Evolutionary conservation across 2,329 filamentous ascomycete species (phyloP).

Genomic region (Talaromyces albobiverticillius): DNA sequence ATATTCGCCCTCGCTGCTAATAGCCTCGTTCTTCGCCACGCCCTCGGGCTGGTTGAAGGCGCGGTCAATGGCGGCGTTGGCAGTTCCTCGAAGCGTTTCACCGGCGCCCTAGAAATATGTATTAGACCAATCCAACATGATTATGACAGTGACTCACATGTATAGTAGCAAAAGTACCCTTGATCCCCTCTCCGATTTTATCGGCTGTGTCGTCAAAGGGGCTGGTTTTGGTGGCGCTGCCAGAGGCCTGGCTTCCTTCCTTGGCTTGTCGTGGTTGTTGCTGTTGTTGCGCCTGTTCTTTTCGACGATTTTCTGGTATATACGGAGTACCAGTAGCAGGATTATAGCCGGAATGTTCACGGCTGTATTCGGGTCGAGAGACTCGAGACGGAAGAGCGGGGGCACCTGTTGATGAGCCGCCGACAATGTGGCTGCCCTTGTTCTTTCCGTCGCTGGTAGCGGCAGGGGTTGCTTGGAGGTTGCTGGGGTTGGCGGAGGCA

Average conservation of each 20-base stretch:
- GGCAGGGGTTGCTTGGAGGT: neutral
- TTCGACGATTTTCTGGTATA: too few species aligned
- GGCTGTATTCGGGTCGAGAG: slow-evolving; percentile 1
- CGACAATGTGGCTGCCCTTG: slow-evolving; percentile 8
- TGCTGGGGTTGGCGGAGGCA: neutral
- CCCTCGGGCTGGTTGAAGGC: slow-evolving; percentile 36
- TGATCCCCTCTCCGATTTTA: slow-evolving; percentile 23
- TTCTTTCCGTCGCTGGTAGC: too few species aligned
- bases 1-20: slow-evolving; percentile 33
- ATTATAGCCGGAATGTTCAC: slow-evolving; percentile 23
- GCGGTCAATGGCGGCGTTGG: slow-evolving; percentile 37
- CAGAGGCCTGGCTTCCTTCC: neutral
- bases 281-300: too few species aligned
- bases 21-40: slow-evolving; percentile 33
- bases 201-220: neutral
- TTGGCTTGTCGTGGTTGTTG: neutral
- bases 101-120: slow-evolving; percentile 33
- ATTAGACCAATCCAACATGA: neutral
- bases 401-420: slow-evolving; percentile 28
- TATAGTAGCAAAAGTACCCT: slow-evolving; percentile 29
- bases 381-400: slow-evolving; percentile 23
- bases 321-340: slow-evolving; percentile 23
- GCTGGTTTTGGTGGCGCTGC: neutral
- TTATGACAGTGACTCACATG: slow-evolving; percentile 28
- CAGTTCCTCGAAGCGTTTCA: slow-evolving; percentile 38